Percentiles rank a stretch among this genome's conserved stretches.
These are phyloP conservation scores for Saksenaea oblongispora DNA, from an alignment of 371 early-diverging fungal species.

Conservation along the genomic window DNA sequence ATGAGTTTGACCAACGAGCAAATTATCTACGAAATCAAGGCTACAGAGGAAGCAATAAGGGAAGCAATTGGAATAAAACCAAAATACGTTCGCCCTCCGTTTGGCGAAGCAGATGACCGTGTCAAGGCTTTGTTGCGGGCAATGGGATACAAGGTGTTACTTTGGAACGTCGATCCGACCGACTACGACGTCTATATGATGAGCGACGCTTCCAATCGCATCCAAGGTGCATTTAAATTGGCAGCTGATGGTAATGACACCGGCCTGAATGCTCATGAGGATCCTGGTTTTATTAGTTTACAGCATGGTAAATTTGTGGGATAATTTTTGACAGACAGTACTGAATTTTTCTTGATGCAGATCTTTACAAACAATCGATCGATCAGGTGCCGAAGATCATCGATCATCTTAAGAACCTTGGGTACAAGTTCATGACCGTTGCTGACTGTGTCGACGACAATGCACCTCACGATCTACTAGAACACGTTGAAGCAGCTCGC, in stretches of 20 bases:
- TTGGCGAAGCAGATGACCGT: conserved; percentile 53
- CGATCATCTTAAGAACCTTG: conserved; percentile 19
- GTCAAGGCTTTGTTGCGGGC: conserved; percentile 46
- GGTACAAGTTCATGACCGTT: conserved; percentile 34
- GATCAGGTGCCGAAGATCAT: conserved; percentile 40
- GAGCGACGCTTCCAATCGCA: conserved; percentile 16
- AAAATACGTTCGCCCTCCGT: conserved; percentile 63
- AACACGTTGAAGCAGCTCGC: not conserved
- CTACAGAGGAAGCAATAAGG: conserved; percentile 50
- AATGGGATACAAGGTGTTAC: conserved; percentile 53
- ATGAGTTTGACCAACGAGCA: conserved; percentile 40
- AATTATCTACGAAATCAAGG: conserved; percentile 42
- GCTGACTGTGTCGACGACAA: conserved; percentile 40
- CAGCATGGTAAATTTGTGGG: conserved; percentile 35
- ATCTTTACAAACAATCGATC: conserved; percentile 45
- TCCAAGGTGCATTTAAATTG: conserved; percentile 26
- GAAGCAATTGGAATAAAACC: conserved; percentile 57
- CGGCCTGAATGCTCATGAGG: conserved; percentile 37
- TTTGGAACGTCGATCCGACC: conserved; percentile 60
- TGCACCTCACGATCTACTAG: conserved; percentile 21
- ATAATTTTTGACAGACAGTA: not conserved
- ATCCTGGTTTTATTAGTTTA: conserved; percentile 45
- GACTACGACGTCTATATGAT: conserved; percentile 40
- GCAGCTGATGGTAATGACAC: conserved; percentile 30
- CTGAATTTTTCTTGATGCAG: conserved; percentile 13